Evolutionary conservation across 257 asterid species (phyloP).

Genomic region (Nicotiana paniculata): DNA sequence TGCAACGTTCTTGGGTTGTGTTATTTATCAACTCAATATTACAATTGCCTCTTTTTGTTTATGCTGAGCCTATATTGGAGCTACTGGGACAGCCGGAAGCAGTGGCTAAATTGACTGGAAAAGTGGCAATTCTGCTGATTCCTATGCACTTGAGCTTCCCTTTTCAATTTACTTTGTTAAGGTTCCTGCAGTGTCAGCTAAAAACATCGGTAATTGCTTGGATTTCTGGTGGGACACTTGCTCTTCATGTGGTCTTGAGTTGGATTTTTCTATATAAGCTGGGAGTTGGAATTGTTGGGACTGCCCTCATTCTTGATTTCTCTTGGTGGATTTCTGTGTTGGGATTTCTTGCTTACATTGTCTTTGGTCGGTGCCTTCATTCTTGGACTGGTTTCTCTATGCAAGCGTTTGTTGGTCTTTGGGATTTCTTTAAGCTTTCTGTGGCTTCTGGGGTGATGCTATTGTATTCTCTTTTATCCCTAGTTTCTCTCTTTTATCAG

Average conservation of each 20-base stretch:
- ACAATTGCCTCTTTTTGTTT: constrained; percentile 42
- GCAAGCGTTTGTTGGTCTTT: constrained; percentile 43
- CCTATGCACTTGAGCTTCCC: constrained; percentile 61
- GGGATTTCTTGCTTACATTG: constrained; percentile 33
- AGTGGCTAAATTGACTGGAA: constrained; percentile 44
- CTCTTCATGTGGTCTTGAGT: constrained; percentile 33
- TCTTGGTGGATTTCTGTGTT: constrained; percentile 60
- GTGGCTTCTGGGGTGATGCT: constrained; percentile 62
- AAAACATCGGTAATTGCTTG: constrained; percentile 41
- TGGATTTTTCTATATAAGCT: constrained; percentile 41
- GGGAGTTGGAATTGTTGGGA: constrained; percentile 48
- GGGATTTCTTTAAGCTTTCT: constrained; percentile 52
- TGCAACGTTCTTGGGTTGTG: constrained; percentile 55
- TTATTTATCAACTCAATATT: constrained; percentile 38
- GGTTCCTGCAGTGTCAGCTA: constrained; percentile 62
- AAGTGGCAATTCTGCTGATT: constrained; percentile 48
- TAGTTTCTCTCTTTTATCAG: neutral
- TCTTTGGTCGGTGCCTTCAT: constrained; percentile 45
- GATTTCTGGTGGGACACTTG: constrained; percentile 38
- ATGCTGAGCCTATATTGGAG: constrained; percentile 33
- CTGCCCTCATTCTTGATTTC: constrained; percentile 47
- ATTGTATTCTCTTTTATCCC: constrained; percentile 26
- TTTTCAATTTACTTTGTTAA: constrained; percentile 46
- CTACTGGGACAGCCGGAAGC: constrained; percentile 35
- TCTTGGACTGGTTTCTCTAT: constrained; percentile 57